A percentile compares a stretch with the other conserved stretches of the same genome.
These are phyloP conservation scores for Parsonsia alboflavescens DNA, from an alignment of 257 asterid genomes.

Conservation along the genomic window DNA sequence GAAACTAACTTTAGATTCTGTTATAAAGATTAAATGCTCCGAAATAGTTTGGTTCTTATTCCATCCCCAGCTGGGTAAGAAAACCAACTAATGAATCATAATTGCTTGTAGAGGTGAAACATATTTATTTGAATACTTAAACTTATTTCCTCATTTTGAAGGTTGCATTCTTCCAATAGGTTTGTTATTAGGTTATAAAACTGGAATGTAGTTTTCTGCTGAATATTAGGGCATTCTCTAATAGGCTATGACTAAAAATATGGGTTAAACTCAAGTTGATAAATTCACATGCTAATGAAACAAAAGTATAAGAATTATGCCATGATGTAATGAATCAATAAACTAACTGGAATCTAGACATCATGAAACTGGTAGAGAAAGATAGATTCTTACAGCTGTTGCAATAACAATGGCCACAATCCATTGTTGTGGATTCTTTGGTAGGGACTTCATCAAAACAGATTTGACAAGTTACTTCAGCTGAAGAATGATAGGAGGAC, in stretches of 20 bases:
- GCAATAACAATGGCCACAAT: constrained; percentile 68
- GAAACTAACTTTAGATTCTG: constrained; percentile 4
- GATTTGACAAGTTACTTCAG: constrained; percentile 33
- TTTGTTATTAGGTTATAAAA: background rate
- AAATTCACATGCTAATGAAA: background rate
- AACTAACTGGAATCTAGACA: background rate
- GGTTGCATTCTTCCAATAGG: background rate
- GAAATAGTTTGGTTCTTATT: background rate
- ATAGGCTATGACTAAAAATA: background rate
- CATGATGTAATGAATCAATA: background rate
- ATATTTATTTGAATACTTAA: background rate
- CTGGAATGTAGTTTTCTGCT: background rate
- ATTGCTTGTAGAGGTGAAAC: background rate
- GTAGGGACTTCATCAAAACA: constrained; percentile 43
- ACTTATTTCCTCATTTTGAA: background rate
- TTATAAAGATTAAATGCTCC: background rate
- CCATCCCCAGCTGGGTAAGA: background rate
- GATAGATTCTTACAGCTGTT: constrained; percentile 41
- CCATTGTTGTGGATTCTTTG: constrained; percentile 38
- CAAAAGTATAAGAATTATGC: background rate
- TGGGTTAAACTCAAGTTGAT: background rate
- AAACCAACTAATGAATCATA: background rate
- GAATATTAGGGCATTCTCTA: background rate
- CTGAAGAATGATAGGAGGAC: constrained; percentile 13
- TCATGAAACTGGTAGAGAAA: constrained; percentile 1